Percentiles rank a stretch among this genome's conserved stretches.
Conservation (phyloP, 2,329 filamentous ascomycete genomes). For the Trichoderma cornu-damae region DNA sequence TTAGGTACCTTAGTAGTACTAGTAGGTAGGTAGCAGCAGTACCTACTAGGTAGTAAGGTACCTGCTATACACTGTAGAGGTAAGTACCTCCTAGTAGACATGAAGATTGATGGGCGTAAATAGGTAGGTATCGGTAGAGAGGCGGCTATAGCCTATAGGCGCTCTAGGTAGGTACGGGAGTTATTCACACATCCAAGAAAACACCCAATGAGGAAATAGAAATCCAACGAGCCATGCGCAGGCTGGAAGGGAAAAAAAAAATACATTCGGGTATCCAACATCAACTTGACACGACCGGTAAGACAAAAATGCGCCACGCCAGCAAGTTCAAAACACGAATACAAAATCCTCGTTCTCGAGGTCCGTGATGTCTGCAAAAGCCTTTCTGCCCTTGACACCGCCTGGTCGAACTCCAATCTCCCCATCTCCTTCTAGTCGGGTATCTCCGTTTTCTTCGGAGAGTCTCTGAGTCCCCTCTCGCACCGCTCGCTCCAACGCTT, state of each 20-base stretch:
- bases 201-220: not conserved
- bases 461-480: conserved; percentile 18
- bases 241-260: not conserved
- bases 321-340: conserved; percentile 43
- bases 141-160: not conserved
- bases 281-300: too few relatives aligned
- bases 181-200: not conserved
- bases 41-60: too few relatives aligned
- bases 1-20: too few relatives aligned
- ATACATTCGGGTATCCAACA: not conserved
- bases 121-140: too few relatives aligned
- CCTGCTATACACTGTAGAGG: too few relatives aligned
- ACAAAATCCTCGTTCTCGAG: conserved; percentile 60
- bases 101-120: too few relatives aligned
- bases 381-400: conserved; percentile 24
- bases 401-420: conserved; percentile 17
- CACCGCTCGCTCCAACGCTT: conserved; percentile 26
- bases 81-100: too few relatives aligned
- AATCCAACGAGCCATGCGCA: too few relatives aligned
- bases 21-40: too few relatives aligned
- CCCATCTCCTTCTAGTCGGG: conserved; percentile 17
- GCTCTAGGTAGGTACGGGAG: too few relatives aligned
- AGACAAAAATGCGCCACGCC: not conserved
- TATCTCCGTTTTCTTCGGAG: conserved; percentile 15
- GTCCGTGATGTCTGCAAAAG: conserved; percentile 51